Evolutionary conservation across 2,329 filamentous ascomycete genomes (phyloP).

Genomic region (Fusarium praegraminearum): DNA sequence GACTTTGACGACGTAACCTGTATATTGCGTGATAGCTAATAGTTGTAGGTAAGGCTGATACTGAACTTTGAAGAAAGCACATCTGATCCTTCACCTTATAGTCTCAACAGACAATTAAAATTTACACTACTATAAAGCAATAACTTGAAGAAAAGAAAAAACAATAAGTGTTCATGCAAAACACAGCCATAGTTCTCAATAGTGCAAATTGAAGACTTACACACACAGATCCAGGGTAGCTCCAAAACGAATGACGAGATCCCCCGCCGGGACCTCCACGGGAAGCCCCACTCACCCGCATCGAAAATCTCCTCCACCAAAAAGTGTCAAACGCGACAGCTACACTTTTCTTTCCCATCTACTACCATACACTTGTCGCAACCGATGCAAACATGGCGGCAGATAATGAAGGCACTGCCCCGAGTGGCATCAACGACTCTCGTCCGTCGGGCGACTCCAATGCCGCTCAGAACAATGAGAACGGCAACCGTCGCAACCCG

Average conservation of each 20-base stretch:
- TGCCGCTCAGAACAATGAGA: slow-evolving; percentile 31
- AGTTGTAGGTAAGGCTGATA: neutral
- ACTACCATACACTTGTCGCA: slow-evolving; percentile 29
- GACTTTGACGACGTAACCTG: no score
- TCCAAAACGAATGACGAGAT: slow-evolving; percentile 8
- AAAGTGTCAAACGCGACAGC: slow-evolving; percentile 27
- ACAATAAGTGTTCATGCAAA: neutral
- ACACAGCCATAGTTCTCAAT: neutral
- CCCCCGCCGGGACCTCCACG: slow-evolving; percentile 40
- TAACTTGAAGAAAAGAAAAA: neutral
- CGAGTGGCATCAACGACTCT: slow-evolving; percentile 40
- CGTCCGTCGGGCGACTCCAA: slow-evolving; percentile 40
- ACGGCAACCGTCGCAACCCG: slow-evolving; percentile 47
- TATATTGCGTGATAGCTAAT: neutral
- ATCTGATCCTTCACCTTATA: neutral
- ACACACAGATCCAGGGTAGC: slow-evolving; percentile 30
- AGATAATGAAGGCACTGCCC: slow-evolving; percentile 48
- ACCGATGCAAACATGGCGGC: slow-evolving; percentile 52
- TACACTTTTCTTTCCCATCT: slow-evolving; percentile 3
- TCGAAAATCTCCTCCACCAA: slow-evolving; percentile 41
- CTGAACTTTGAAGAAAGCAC: neutral
- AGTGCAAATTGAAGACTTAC: neutral
- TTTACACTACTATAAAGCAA: neutral
- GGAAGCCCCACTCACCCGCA: slow-evolving; percentile 39
- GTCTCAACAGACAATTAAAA: neutral